phyloP scores from a whole-genome alignment of 306 rosid genomes.

The Rubus parviflorus region DNA sequence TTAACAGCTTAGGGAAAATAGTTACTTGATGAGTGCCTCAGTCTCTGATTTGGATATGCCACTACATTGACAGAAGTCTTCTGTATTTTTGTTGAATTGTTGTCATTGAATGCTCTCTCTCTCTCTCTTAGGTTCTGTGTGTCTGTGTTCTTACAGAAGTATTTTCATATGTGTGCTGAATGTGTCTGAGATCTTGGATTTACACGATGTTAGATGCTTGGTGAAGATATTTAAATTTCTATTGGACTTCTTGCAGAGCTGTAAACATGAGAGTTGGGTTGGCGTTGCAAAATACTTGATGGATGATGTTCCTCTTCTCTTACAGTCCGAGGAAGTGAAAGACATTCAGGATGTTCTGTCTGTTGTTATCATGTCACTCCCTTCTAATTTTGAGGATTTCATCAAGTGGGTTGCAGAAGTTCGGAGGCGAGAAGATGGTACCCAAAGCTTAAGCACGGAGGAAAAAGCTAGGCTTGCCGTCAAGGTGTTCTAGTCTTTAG shows the following conservation, averaged over 20 bases:
- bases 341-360: constrained; percentile 61
- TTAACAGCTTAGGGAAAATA: not conserved
- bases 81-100: not conserved
- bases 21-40: not conserved
- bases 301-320: constrained; percentile 76
- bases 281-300: constrained; percentile 70
- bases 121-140: not conserved
- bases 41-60: not conserved
- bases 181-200: constrained; percentile 11
- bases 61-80: not conserved
- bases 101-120: not conserved
- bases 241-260: constrained; percentile 64
- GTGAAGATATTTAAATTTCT: not conserved
- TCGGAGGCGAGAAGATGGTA: constrained; percentile 78
- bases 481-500: constrained; percentile 50
- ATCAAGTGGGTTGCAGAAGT: constrained; percentile 95
- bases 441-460: constrained; percentile 67
- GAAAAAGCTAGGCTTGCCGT: constrained; percentile 79
- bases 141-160: not conserved
- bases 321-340: constrained; percentile 60
- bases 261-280: constrained; percentile 94
- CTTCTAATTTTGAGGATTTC: constrained; percentile 79
- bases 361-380: constrained; percentile 57
- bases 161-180: not conserved
- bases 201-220: not conserved